phyloP scores from a whole-genome alignment of 208 protist species.

The Crithidia fasciculata region DNA sequence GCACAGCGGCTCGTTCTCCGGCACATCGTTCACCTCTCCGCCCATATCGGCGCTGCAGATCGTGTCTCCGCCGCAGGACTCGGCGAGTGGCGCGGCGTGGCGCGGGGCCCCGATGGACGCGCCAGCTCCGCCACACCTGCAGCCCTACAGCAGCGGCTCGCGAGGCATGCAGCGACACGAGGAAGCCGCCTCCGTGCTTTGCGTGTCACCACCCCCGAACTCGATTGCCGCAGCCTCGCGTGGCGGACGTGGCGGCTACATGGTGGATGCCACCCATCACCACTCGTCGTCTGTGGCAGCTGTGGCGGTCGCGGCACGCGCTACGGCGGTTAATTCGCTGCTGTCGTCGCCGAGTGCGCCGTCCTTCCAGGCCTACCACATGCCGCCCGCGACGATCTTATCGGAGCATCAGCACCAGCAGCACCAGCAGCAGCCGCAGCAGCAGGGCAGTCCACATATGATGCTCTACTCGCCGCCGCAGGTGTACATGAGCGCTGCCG shows the following conservation, averaged over 20 bases:
- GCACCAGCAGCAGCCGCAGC: not conserved
- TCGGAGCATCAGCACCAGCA: constrained; percentile 13
- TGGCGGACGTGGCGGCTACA: not conserved
- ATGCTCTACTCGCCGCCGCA: constrained; percentile 25
- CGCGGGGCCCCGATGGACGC: too few relatives aligned
- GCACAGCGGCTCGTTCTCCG: not conserved
- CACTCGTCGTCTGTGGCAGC: too few relatives aligned
- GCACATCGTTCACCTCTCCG: not conserved
- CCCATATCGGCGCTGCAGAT: constrained; percentile 1
- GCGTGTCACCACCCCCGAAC: constrained; percentile 5
- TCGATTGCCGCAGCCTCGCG: not conserved
- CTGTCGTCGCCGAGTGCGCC: constrained; percentile 17
- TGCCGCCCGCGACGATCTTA: not conserved
- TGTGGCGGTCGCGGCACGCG: not conserved
- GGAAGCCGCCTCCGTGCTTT: not conserved
- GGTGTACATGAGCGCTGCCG: constrained; percentile 3
- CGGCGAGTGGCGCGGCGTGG: too few relatives aligned
- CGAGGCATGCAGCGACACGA: not conserved
- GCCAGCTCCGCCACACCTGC: not conserved
- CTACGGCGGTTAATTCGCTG: constrained; percentile 8
- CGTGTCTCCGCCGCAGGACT: too few relatives aligned
- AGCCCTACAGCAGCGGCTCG: constrained; percentile 6
- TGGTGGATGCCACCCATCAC: not conserved
- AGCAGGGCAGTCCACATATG: not conserved
- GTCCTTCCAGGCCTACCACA: constrained; percentile 15